Evolutionary conservation across 345 rosid genomes (phyloP), one percentile per base, ranked within the genome.

Genomic region (Populus davidiana): DNA sequence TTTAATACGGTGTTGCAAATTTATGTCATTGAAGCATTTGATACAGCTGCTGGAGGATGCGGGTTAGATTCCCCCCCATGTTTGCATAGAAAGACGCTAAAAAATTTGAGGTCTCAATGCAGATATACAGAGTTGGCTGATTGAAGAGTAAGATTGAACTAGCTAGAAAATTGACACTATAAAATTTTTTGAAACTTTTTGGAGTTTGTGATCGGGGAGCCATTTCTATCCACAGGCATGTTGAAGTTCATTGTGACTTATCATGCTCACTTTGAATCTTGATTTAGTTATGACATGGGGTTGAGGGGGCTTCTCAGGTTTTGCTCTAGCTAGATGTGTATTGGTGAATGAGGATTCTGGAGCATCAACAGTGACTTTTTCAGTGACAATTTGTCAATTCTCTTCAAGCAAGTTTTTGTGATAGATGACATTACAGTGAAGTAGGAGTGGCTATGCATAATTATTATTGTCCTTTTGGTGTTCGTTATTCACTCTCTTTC

Each of bases 391-490:
- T 21, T 50, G 56, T 36, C 11, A 16, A 41, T 36, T 12, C 43
- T 27, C 33, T 67, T 62, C 8, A 62, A 76, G 69, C 16, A 29
- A 36, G 47, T 52, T 29, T 75, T 39, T 43, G 14, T 35, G 10
- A n/a, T 39, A 71, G 54, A 29, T 27, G 49, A 8, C 54, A 71
- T 65, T 71, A 44, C 36, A 18, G 65, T 71, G 76, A 80, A 65
- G 73, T 16, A 65, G 29, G 64, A 23, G 29, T 23, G 25, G 10
- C 61, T 35, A 33, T 54, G n/a, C 23, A 17, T 21, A 56, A 43
- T 39, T 52, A 54, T 20, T 33, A 21, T 11, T 31, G 73, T 50
- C 62, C 56, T 71, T 31, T 9, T 29, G 27, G 10, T 56, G 62
- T 56, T 56, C 25, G 11, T 33, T 50, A 5, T 52, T 20, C 38